Base-by-base conservation (phyloP, 768 basidiomycete genomes). In the Lactarius sp. region DNA sequence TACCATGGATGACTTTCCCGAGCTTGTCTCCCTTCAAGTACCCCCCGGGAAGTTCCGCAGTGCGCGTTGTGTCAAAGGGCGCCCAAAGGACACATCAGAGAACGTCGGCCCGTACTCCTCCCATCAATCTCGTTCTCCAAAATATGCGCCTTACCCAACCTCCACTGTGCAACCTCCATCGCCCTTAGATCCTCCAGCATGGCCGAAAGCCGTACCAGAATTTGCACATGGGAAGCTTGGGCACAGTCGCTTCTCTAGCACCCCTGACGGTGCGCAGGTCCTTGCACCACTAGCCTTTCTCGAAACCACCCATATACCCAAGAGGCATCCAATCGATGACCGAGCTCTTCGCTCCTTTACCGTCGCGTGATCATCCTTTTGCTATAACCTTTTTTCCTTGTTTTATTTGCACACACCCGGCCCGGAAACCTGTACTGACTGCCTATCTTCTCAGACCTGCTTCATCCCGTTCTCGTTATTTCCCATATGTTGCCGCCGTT, bases 311-410 rank as follows among this genome's bases (percentile, higher is more conserved):
- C 79, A 85, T 18, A 85, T 84, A 16, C 81, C 80, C 18, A 80
- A 81, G 57, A 81, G 88, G 52, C 88, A 90, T 71, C 85, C 86
- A 3, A 71, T 86, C 58, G 88, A 90, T 70, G 86, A 89, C 72
- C 80, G 83, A 70, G 84, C 85, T 6, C 76, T 90, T 55, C 86
- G 86, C 79, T 81, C 82, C 1, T 82, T 86, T 66, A 73, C 69
- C 46, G 73, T 79, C 61, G 51, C 56, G 20, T 68, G 57, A 72
- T 56, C 51, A 59, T 44, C n/a, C 6, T 4, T 31, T 22, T 33
- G 31, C 49, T 60, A 42, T 16, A 18, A 10, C n/a, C 7, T 22
- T 44, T 46, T 4, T 37, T 31, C 41, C 41, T 41, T 41, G 47
- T 47, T 62, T 52, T 49, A 46, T 63, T 51, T 49, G 59, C 56